A percentile compares a stretch with the other conserved stretches of the same genome.
Evolutionary conservation across 345 rosid genomes (phyloP).

Genomic region (Arabis alpina): DNA sequence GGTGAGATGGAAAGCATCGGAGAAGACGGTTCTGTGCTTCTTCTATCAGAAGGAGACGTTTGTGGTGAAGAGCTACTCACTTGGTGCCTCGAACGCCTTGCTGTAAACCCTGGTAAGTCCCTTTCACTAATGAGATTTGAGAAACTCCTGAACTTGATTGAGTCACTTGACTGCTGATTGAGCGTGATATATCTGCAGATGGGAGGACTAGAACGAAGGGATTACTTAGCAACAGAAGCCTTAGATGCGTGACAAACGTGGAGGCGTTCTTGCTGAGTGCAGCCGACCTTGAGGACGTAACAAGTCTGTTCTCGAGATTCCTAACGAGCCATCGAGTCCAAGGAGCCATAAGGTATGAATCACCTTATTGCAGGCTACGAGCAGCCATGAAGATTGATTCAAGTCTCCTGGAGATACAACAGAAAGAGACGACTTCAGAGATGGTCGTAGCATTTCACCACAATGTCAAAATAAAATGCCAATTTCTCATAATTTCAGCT

Average conservation of each 20-base stretch:
- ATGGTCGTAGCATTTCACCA: no score
- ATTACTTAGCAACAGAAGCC: constrained; percentile 58
- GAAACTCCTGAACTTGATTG: no score
- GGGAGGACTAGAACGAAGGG: constrained; percentile 57
- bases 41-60: constrained; percentile 70
- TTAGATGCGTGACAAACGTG: constrained; percentile 71
- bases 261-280: constrained; percentile 86
- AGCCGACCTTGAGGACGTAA: constrained; percentile 83
- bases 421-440: constrained; percentile 59
- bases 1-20: constrained; percentile 79
- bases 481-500: no score
- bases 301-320: constrained; percentile 64
- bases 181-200: constrained; percentile 47
- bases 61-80: constrained; percentile 92
- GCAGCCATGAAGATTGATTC: constrained; percentile 71
- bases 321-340: constrained; percentile 68
- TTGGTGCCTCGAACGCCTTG: constrained; percentile 87
- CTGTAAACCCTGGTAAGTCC: constrained; percentile 57
- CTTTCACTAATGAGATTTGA: neutral
- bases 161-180: neutral
- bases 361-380: constrained; percentile 73
- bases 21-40: constrained; percentile 53
- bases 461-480: no score
- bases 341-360: constrained; percentile 87
- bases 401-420: constrained; percentile 88